phyloP scores from a whole-genome alignment of 2,329 filamentous ascomycete genomes.

The Microsporum ferrugineum region DNA sequence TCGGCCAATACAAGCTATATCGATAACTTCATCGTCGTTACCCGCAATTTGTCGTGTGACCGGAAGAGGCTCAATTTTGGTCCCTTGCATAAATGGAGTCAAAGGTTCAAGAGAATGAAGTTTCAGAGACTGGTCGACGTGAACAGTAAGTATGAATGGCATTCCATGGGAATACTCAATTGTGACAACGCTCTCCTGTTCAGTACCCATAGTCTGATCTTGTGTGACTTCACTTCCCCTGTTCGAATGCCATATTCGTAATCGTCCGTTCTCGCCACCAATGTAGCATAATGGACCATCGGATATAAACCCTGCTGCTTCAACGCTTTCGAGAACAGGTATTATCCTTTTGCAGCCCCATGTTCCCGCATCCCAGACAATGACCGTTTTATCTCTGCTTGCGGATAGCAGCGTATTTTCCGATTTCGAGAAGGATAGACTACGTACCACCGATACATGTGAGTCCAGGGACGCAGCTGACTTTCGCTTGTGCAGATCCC shows the following conservation, averaged over 20 bases:
- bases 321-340: conserved; percentile 73
- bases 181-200: conserved; percentile 58
- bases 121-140: conserved; percentile 78
- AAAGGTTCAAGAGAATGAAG: conserved; percentile 50
- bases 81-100: conserved; percentile 24
- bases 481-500: conserved; percentile 77
- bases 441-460: conserved; percentile 89
- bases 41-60: conserved; percentile 74
- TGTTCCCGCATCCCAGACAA: conserved; percentile 75
- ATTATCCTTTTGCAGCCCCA: conserved; percentile 77
- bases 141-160: conserved; percentile 65
- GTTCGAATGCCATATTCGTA: conserved; percentile 73
- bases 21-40: conserved; percentile 95
- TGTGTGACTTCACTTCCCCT: conserved; percentile 67
- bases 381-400: conserved; percentile 85
- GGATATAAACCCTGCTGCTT: conserved; percentile 68
- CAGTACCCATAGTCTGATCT: conserved; percentile 52
- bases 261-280: conserved; percentile 68
- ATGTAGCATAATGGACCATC: conserved; percentile 65
- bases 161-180: conserved; percentile 55
- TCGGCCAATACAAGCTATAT: conserved; percentile 72
- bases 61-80: conserved; percentile 47
- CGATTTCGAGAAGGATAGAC: conserved; percentile 64
- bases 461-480: conserved; percentile 71
- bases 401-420: conserved; percentile 70